Percentiles rank a stretch among this genome's conserved stretches.
Evolutionary conservation across 345 rosid species (phyloP).

Genomic region (Citrus hindsii): DNA sequence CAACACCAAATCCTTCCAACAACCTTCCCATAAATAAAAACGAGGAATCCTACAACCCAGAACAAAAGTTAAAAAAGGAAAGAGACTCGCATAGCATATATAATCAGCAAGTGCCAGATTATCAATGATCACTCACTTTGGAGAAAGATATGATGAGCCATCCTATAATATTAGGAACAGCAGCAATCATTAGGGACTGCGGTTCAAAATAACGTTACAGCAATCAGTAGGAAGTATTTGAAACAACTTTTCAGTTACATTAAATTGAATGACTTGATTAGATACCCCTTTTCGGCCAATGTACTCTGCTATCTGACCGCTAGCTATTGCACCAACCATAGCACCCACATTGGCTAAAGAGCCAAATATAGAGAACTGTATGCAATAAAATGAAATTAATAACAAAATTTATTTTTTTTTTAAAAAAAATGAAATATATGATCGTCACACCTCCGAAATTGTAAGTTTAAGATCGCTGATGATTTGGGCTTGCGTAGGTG

Average conservation of each 20-base stretch:
- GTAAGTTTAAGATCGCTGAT: conserved; percentile 52
- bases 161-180: conserved; percentile 74
- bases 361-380: conserved; percentile 64
- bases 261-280: background rate
- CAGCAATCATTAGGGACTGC: conserved; percentile 75
- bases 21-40: conserved; percentile 78
- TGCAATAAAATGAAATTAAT: background rate
- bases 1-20: conserved; percentile 76
- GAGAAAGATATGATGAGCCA: conserved; percentile 74
- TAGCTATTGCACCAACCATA: conserved; percentile 71
- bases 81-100: background rate
- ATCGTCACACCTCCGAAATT: conserved; percentile 45
- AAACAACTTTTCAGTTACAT: background rate
- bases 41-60: conserved; percentile 53
- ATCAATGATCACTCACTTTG: conserved; percentile 40
- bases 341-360: conserved; percentile 75
- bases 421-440: background rate
- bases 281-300: conserved; percentile 79
- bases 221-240: background rate
- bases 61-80: background rate
- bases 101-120: background rate
- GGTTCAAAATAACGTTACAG: background rate
- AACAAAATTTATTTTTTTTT: background rate
- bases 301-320: conserved; percentile 75
- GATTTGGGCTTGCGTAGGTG: conserved; percentile 58